phyloP scores from a whole-genome alignment of 2,329 filamentous ascomycete species.

The Cytospora chrysosperma region DNA sequence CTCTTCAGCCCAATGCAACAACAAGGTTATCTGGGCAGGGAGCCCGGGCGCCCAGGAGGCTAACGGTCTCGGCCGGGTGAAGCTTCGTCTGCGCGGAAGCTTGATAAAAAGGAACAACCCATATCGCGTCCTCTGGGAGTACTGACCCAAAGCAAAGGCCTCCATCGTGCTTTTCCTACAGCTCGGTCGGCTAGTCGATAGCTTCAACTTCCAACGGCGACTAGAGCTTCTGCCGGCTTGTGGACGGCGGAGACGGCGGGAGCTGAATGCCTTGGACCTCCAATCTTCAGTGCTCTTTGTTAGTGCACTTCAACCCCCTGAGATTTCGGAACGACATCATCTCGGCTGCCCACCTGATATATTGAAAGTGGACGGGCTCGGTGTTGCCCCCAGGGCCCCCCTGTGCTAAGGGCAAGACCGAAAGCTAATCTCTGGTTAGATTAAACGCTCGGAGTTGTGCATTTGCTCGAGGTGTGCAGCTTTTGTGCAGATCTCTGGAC shows the following conservation, averaged over 20 bases:
- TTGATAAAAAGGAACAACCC: slow-evolving; percentile 11
- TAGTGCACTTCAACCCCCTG: slow-evolving; percentile 9
- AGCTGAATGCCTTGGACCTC: not conserved
- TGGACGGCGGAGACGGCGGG: not conserved
- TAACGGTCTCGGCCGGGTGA: slow-evolving; percentile 16
- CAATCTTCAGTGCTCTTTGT: not conserved
- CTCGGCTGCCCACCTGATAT: slow-evolving; percentile 23
- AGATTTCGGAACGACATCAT: slow-evolving; percentile 20
- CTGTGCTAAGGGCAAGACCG: slow-evolving; percentile 18
- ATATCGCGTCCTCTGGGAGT: not conserved
- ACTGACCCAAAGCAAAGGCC: not conserved
- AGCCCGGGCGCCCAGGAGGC: not conserved
- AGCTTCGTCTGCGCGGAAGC: not conserved
- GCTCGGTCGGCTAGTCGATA: not conserved
- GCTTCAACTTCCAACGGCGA: not conserved
- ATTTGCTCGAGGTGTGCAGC: slow-evolving; percentile 19
- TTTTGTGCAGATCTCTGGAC: slow-evolving; percentile 18
- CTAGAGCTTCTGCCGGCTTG: not conserved
- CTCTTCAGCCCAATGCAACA: not conserved
- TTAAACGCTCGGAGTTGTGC: slow-evolving; percentile 19
- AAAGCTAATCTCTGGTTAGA: slow-evolving; percentile 23
- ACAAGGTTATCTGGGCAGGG: not conserved
- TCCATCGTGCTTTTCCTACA: not conserved
- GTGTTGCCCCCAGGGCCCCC: slow-evolving; percentile 5
- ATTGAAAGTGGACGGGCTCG: slow-evolving; percentile 23